Base-by-base conservation (phyloP, 225 moss, liverwort and hornwort species). In the Sphagnum tenellum region DNA sequence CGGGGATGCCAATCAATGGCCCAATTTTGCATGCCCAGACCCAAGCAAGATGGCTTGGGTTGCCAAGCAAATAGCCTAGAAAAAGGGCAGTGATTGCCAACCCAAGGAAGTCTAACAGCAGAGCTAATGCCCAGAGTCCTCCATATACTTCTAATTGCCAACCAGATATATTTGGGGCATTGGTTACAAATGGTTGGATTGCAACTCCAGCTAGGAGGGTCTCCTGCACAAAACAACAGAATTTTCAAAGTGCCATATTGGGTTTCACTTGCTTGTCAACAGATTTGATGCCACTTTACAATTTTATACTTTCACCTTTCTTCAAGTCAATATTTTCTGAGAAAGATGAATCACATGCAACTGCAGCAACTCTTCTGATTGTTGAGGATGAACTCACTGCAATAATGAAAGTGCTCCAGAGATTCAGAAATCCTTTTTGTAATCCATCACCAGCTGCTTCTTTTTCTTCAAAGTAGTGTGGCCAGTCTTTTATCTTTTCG, bases 11-110 rank as follows among this genome's bases (percentile, higher is more conserved):
- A 3, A 12, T 10, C 61, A 46, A 61, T 7, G 9, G 46, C 45
- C 61, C 47, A 9, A 61, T 12, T 29, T 61, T 61, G 45, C 61
- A 61, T 9, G 47, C 8, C 61, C 61, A 61, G 6, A 61, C 44
- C 60, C 60, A 61, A 45, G 45, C 14, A 61, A 61, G 60, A 45
- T 6, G 45, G 60, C 6, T 11, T 3, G 60, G 47, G 4, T 8
- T 61, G 9, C 2, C 47, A 12, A 61, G 44, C 46, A 61, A 45
- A 45, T 61, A 61, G 9, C 60, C 44, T 9, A 61, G 60, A 47
- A 61, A 61, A 3, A 61, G 6, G 44, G 45, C 4, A 45, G 61
- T 61, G 44, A 61, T 11, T 47, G n/a, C 61, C 2, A 61, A 8
- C 5, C 61, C 61, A 4, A 61, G 46, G 29, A 61, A 61, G 45